phyloP scores from a whole-genome alignment of 2,329 filamentous ascomycete species.

The Ophiostoma himal-ulmi region DNA sequence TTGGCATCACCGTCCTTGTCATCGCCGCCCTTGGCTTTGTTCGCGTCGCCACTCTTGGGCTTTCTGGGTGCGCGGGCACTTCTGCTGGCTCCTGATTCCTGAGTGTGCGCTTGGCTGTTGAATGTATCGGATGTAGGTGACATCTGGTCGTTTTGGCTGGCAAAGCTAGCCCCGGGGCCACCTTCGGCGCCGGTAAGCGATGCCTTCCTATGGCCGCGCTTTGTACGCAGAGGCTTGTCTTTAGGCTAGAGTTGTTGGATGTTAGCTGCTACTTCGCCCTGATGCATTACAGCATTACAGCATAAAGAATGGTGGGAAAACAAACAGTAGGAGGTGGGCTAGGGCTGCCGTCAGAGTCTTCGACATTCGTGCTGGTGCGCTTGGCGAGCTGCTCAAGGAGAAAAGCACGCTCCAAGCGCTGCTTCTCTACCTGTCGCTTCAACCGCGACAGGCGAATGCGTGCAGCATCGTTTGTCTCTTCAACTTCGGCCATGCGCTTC shows the following conservation, averaged over 20 bases:
- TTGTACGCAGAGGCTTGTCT: constrained; percentile 69
- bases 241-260: constrained; percentile 51
- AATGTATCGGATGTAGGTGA: constrained; percentile 50
- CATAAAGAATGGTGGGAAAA: constrained; percentile 23
- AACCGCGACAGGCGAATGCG: constrained; percentile 72
- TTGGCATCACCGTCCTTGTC: constrained; percentile 10
- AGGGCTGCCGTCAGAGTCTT: constrained; percentile 72
- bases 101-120: constrained; percentile 28
- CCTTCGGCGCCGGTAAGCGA: constrained; percentile 38
- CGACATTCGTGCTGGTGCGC: constrained; percentile 66
- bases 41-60: constrained; percentile 35
- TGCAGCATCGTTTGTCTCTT: constrained; percentile 81
- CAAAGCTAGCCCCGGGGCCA: constrained; percentile 3
- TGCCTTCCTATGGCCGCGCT: constrained; percentile 63
- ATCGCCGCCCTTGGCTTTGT: constrained; percentile 29
- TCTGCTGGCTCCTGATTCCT: constrained; percentile 36
- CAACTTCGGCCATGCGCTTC: constrained; percentile 83
- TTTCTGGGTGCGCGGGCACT: constrained; percentile 25
- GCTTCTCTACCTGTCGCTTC: constrained; percentile 81
- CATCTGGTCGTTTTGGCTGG: constrained; percentile 2
- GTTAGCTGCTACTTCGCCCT: background rate
- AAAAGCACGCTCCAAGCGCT: constrained; percentile 78
- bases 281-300: background rate
- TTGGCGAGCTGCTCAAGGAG: constrained; percentile 66
- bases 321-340: constrained; percentile 73